Evolutionary conservation across 139 green algal species (phyloP).

Genomic region (Edaphochlamys debaryana): DNA sequence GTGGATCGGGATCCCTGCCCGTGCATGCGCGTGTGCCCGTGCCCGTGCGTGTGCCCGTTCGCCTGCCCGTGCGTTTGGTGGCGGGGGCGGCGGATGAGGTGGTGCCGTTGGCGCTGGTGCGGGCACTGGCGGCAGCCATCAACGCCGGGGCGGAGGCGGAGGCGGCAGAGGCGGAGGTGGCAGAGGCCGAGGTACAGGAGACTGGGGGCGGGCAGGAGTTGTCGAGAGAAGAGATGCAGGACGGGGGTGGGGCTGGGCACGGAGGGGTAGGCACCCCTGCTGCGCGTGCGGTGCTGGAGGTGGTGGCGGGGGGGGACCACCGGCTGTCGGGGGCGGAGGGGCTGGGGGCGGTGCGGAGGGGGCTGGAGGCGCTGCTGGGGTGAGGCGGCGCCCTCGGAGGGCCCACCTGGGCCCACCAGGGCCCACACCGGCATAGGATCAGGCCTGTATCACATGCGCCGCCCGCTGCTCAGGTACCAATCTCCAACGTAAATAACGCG

Average conservation of each 20-base stretch:
- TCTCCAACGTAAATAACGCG: no score
- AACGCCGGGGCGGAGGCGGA: background rate
- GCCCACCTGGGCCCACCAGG: no score
- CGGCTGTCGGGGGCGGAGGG: background rate
- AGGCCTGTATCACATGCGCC: no score
- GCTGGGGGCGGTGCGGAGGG: background rate
- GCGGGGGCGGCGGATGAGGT: constrained; percentile 11
- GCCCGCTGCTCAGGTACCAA: no score
- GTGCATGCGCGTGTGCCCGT: background rate
- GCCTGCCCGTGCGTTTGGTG: background rate
- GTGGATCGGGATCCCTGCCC: no score
- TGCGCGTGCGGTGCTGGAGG: background rate
- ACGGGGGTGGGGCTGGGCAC: no score
- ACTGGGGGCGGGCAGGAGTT: no score
- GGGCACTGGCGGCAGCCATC: background rate
- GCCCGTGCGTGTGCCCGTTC: background rate
- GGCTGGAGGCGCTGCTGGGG: background rate
- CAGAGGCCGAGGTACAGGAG: background rate
- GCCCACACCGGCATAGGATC: no score
- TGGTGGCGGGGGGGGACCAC: constrained; percentile 12
- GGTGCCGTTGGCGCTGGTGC: constrained; percentile 1
- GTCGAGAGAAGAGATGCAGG: background rate
- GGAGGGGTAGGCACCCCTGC: no score
- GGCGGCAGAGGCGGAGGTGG: background rate
- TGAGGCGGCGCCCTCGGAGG: no score